Evolutionary conservation across 1,139 yeast species (phyloP).

Genomic region (Kodamaea sp.): DNA sequence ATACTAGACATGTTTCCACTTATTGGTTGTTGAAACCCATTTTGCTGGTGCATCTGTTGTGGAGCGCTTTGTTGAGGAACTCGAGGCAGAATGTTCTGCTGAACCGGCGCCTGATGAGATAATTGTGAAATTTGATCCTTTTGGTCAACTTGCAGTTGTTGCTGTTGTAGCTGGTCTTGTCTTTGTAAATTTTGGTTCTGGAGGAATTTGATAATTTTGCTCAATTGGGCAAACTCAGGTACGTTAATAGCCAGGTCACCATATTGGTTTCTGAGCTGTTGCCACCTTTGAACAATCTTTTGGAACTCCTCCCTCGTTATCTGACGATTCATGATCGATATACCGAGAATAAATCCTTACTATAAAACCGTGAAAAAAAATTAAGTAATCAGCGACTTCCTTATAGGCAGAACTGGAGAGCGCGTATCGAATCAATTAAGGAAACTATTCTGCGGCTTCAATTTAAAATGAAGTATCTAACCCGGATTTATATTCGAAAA

Average conservation of each 20-base stretch:
- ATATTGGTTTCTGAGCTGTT: constrained; percentile 55
- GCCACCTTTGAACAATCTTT: constrained; percentile 53
- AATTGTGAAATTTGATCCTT: constrained; percentile 4
- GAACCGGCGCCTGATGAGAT: not conserved
- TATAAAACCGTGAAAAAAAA: too few species aligned
- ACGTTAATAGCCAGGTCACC: constrained; percentile 63
- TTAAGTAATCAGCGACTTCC: too few species aligned
- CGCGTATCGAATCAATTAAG: too few species aligned
- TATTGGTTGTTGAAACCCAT: constrained; percentile 8
- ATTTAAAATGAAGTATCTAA: too few species aligned
- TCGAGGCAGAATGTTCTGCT: constrained; percentile 1
- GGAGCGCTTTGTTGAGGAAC: constrained; percentile 2
- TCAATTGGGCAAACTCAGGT: constrained; percentile 58
- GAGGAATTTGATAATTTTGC: constrained; percentile 52
- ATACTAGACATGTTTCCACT: not conserved
- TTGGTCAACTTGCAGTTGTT: constrained; percentile 13
- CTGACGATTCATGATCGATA: constrained; percentile 18
- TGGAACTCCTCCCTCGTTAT: constrained; percentile 41
- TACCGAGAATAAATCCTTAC: not conserved
- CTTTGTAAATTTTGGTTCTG: constrained; percentile 31
- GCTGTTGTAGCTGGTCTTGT: constrained; percentile 13
- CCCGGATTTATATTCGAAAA: too few species aligned
- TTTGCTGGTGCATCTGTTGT: constrained; percentile 10
- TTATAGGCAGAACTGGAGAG: too few species aligned
- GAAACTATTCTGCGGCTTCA: too few species aligned